phyloP scores from a whole-genome alignment of 1,139 yeast genomes.

The Debaryomyces coudertii region DNA sequence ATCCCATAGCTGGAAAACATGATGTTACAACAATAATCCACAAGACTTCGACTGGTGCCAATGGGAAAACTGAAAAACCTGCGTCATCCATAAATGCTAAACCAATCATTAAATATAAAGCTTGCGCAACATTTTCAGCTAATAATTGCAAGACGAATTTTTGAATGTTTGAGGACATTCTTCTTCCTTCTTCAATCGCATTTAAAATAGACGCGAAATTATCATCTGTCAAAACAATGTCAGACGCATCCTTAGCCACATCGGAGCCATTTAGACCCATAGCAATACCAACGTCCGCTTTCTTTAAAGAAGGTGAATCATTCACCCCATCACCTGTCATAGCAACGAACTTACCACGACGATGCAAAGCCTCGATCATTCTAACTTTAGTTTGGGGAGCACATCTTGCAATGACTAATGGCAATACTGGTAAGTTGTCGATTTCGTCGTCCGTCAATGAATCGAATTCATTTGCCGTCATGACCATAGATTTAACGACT shows the following conservation, averaged over 20 bases:
- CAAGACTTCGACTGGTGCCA: conserved; percentile 77
- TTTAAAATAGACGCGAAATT: conserved; percentile 76
- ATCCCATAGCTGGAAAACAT: conserved; percentile 85
- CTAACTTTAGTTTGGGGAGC: conserved; percentile 86
- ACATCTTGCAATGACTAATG: conserved; percentile 81
- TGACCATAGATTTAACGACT: conserved; percentile 67
- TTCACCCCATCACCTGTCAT: conserved; percentile 92
- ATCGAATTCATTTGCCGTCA: conserved; percentile 79
- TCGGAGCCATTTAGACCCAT: conserved; percentile 84
- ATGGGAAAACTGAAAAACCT: conserved; percentile 71
- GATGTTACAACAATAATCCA: conserved; percentile 82
- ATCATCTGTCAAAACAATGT: conserved; percentile 73
- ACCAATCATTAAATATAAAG: conserved; percentile 69
- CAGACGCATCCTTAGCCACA: conserved; percentile 81
- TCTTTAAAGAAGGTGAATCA: conserved; percentile 79
- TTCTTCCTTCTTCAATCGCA: conserved; percentile 81
- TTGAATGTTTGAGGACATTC: conserved; percentile 81
- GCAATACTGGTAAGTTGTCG: conserved; percentile 69
- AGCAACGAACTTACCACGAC: conserved; percentile 70
- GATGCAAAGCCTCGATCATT: conserved; percentile 80
- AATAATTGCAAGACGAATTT: conserved; percentile 79
- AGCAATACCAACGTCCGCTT: conserved; percentile 86
- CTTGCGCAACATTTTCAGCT: conserved; percentile 81
- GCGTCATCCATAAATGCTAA: conserved; percentile 65
- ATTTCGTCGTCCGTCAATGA: conserved; percentile 61